Evolutionary conservation across 352 stramenopile genomes (phyloP).

Genomic region (Pythium scleroteichum): DNA sequence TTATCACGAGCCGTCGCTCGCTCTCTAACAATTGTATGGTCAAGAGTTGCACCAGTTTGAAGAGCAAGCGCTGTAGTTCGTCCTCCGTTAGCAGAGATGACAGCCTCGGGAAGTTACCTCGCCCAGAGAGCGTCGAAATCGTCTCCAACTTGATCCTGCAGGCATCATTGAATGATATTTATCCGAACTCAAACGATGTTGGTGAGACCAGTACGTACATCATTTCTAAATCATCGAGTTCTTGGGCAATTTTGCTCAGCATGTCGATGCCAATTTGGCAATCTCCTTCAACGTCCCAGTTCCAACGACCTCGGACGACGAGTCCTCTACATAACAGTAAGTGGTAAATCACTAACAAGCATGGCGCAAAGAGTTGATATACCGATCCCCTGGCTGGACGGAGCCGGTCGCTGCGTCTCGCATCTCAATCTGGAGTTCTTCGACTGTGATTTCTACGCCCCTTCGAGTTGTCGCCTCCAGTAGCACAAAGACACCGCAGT

Average conservation of each 20-base stretch:
- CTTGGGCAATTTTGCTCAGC: slow-evolving; percentile 51
- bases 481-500: slow-evolving; percentile 42
- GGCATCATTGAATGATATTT: too few species aligned
- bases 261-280: slow-evolving; percentile 33
- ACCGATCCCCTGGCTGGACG: slow-evolving; percentile 51
- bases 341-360: not conserved
- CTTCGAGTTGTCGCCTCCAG: slow-evolving; percentile 68
- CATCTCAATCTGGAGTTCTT: slow-evolving; percentile 71
- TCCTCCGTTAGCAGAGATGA: slow-evolving; percentile 60
- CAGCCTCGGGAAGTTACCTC: slow-evolving; percentile 69
- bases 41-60: slow-evolving; percentile 56
- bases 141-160: slow-evolving; percentile 78
- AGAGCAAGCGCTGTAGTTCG: slow-evolving; percentile 57
- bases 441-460: slow-evolving; percentile 52
- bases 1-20: slow-evolving; percentile 32
- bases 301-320: slow-evolving; percentile 48
- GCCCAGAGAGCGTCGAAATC: slow-evolving; percentile 39
- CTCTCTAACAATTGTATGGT: slow-evolving; percentile 44
- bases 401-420: slow-evolving; percentile 18
- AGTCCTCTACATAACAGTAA: slow-evolving; percentile 40
- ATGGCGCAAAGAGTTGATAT: not conserved
- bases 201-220: slow-evolving; percentile 40
- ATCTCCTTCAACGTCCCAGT: slow-evolving; percentile 37
- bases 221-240: slow-evolving; percentile 68
- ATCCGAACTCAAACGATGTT: not conserved